A percentile compares a stretch with the other conserved stretches of the same genome.
Evolutionary conservation across 2,329 filamentous ascomycete species (phyloP).

Genomic region (Cadophora luteo-olivacea): DNA sequence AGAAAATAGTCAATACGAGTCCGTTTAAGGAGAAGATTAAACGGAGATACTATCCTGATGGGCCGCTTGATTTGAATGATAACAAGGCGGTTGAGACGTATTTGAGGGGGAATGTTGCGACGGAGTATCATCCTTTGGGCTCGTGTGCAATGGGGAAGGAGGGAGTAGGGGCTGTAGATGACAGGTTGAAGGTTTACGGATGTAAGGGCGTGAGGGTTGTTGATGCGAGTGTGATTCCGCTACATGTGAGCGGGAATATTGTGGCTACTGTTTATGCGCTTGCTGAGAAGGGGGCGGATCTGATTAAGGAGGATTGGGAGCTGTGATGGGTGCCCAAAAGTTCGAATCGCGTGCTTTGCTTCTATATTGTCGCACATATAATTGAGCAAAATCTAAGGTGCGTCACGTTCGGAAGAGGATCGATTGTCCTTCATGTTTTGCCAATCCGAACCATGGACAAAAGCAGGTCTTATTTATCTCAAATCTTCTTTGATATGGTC

Average conservation of each 20-base stretch:
- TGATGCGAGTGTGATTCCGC: conserved; percentile 15
- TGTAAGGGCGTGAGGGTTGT: conserved; percentile 11
- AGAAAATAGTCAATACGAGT: conserved; percentile 5
- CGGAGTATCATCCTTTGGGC: conserved; percentile 15
- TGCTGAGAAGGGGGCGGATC: conserved; percentile 10
- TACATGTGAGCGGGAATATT: conserved; percentile 12
- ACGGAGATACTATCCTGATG: conserved; percentile 2
- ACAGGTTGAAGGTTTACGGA: conserved; percentile 8
- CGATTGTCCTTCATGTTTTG: no score
- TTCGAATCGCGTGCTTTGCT: no score
- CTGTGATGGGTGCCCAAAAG: not conserved
- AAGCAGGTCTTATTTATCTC: no score
- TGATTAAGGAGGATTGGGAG: conserved; percentile 10
- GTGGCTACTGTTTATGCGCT: conserved; percentile 10
- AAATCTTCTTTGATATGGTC: no score
- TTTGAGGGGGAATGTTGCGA: not conserved
- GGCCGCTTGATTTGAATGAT: not conserved
- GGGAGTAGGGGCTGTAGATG: conserved; percentile 1
- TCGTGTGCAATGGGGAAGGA: conserved; percentile 6
- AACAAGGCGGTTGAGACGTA: not conserved
- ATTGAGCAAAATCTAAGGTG: no score
- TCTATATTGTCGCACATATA: no score
- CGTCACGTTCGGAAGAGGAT: no score
- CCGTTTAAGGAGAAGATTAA: conserved; percentile 3
- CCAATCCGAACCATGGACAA: no score